Base-by-base conservation (phyloP, 805 yeast genomes). In the Wickerhamiella lipophila region DNA sequence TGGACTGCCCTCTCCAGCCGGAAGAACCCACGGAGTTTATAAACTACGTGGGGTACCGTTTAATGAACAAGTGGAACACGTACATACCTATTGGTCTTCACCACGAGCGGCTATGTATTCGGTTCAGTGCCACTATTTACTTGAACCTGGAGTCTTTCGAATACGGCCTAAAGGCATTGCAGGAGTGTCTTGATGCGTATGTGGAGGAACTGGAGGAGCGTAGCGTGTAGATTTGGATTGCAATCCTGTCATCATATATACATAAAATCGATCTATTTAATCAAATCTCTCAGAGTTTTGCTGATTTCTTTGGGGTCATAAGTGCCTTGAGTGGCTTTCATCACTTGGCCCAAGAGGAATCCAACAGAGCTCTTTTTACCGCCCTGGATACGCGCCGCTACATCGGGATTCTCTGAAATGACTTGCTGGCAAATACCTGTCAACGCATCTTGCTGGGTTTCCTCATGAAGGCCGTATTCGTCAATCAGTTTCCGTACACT, bases 261-360 rank as follows among this genome's bases (percentile, higher is more conserved):
- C n/a, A 40, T 16, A 40, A 4, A 23, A 6, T n/a, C n/a, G n/a
- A 9, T 15, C 15, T 15, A 15, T 16, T 15, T 15, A 16, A 32
- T 4, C 6, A 32, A n/a, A 6, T 15, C 19, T 9, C 19, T 11
- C 38, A 56, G 71, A 61, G 63, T 70, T 30, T 39, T 38, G 27
- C 50, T 50, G 12, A 61, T 55, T 13, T 48, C 53, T n/a, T 53
- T 52, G 12, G 66, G 64, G 43, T 53, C 50, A 30, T 23, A 48
- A 1, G 56, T 73, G 3, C 96, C 96, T 55, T 79, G 82, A 1
- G 85, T 75, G 49, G 72, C 67, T 57, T 78, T 77, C 95, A 92
- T 85, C 16, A 86, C 94, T 59, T 76, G 76, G 0, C 96, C 97
- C 3, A 92, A 73, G 49, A 92, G 68, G 58, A 70, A 84, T 57